Conservation (phyloP, 2,329 filamentous ascomycete genomes). For the Pseudogymnoascus sp. region DNA sequence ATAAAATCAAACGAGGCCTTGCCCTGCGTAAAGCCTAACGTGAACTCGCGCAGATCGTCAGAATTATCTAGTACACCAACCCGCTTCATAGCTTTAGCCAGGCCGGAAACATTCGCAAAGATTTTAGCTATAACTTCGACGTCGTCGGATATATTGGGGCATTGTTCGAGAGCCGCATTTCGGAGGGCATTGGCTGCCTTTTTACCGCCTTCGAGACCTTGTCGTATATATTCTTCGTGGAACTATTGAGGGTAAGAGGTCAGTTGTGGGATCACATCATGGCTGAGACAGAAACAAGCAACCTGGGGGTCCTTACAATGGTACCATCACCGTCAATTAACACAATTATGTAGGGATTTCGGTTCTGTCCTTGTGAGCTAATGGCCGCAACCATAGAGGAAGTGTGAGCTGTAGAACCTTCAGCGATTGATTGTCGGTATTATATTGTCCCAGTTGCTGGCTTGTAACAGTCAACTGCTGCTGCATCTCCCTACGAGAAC, state of each 20-base stretch:
- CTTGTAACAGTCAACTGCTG: conserved; percentile 36
- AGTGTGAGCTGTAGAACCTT: conserved; percentile 33
- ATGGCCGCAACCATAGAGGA: neutral
- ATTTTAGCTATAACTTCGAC: conserved; percentile 49
- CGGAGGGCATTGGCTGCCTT: conserved; percentile 37
- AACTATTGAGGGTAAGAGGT: conserved; percentile 37
- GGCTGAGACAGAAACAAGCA: conserved; percentile 8
- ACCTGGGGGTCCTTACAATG: conserved; percentile 36
- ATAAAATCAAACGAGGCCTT: conserved; percentile 55
- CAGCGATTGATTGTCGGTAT: conserved; percentile 34
- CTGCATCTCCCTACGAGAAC: conserved; percentile 42
- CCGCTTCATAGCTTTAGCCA: conserved; percentile 41
- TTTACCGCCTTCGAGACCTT: conserved; percentile 38
- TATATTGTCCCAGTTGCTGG: conserved; percentile 28
- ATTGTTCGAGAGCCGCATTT: conserved; percentile 39
- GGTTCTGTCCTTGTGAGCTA: conserved; percentile 23
- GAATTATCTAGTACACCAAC: conserved; percentile 39
- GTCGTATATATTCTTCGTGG: conserved; percentile 43
- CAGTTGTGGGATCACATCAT: neutral
- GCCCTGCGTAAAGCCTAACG: conserved; percentile 50
- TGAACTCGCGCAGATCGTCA: conserved; percentile 46
- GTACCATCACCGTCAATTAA: conserved; percentile 57
- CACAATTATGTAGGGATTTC: conserved; percentile 51
- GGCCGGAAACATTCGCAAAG: conserved; percentile 44
- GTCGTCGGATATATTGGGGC: conserved; percentile 35